Evolutionary conservation across 1,284 basidiomycete species (phyloP), one percentile per base, ranked within the genome.

Genomic region (Sporisorium sorghi): DNA sequence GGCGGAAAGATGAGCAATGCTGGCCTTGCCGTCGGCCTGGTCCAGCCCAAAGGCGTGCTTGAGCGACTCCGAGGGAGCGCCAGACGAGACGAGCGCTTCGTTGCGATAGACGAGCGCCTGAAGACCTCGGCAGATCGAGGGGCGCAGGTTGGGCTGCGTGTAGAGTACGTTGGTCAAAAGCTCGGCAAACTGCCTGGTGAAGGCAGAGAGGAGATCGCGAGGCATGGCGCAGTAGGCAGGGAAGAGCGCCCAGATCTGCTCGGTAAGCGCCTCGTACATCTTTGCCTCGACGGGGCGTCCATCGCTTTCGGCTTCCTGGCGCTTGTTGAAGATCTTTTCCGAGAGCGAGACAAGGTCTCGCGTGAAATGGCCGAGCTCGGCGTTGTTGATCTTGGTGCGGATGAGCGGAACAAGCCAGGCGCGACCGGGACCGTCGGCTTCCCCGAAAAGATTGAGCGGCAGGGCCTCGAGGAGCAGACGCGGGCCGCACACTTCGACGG

Each of bases 401-500:
- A 99, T 90, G 58, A 98, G 87, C 4, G 97, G 96, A 7, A 99
- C 88, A 24, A 99, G 88, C 87, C 93, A 97, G 2, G 96, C 97
- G 47, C 93, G 90, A 19, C 88, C 88, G 2, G 90, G 82, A 90
- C 90, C 55, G 1, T 64, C 63, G 2, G 73, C 51, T 17, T 81
- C 80, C 39, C 80, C 78, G 23, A 80, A 71, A 42, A 99, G 87
- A 79, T 95, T 94, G 52, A 99, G 87, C 1, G 97, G 97, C 33
- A 99, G 87, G 12, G 88, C 86, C 17, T 88, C 86, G 32, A 99
- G 87, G 1, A 99, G 83, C 2, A 90, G 89, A 66, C 91, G 89
- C 6, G 97, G 94, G 0, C 97, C 97, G 61, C 97, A 87, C 2
- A 93, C 88, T 76, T 90, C 89, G 88, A 97, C 92, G 0, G 94